phyloP scores from a whole-genome alignment of 2,329 filamentous ascomycete species.

The Fusarium euwallaceae region DNA sequence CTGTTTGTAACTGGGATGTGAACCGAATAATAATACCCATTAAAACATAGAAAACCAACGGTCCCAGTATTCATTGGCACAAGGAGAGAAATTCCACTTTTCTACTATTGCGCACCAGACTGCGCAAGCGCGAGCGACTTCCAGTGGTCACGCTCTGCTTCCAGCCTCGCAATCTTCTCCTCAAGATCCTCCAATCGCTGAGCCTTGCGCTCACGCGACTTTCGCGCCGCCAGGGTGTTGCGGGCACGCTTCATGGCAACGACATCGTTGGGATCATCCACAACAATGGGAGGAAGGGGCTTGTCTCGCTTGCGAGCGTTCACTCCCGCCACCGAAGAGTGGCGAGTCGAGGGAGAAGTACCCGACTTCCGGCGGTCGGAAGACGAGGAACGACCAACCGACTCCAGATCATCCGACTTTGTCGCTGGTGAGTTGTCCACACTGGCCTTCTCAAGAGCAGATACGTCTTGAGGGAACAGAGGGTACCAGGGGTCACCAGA shows the following conservation, averaged over 20 bases:
- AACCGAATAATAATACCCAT: slow-evolving; percentile 30
- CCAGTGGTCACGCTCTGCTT: slow-evolving; percentile 76
- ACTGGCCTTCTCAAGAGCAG: slow-evolving; percentile 44
- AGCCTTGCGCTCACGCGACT: slow-evolving; percentile 90
- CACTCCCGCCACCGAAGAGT: slow-evolving; percentile 79
- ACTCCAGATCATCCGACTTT: slow-evolving; percentile 64
- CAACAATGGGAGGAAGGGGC: slow-evolving; percentile 81
- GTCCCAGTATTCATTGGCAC: slow-evolving; percentile 28
- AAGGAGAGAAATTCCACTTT: slow-evolving; percentile 50
- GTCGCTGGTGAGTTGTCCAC: slow-evolving; percentile 59
- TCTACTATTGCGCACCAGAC: slow-evolving; percentile 51
- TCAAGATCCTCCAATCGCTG: slow-evolving; percentile 81
- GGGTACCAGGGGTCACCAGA: slow-evolving; percentile 76
- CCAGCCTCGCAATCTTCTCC: slow-evolving; percentile 76
- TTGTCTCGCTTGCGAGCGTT: slow-evolving; percentile 82
- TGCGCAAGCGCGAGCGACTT: slow-evolving; percentile 67
- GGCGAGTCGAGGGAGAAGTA: slow-evolving; percentile 66
- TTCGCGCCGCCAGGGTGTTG: slow-evolving; percentile 93
- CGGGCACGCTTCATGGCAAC: slow-evolving; percentile 92
- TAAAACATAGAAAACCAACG: slow-evolving; percentile 36
- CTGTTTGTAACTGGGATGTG: slow-evolving; percentile 20
- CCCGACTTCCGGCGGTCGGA: slow-evolving; percentile 62
- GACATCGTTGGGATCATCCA: slow-evolving; percentile 79
- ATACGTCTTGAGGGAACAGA: slow-evolving; percentile 73
- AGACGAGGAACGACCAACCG: slow-evolving; percentile 54